Evolutionary conservation across 495 filamentous ascomycete genomes (phyloP), one percentile per base, ranked within the genome.

Genomic region (Aspergillus conjunctus): DNA sequence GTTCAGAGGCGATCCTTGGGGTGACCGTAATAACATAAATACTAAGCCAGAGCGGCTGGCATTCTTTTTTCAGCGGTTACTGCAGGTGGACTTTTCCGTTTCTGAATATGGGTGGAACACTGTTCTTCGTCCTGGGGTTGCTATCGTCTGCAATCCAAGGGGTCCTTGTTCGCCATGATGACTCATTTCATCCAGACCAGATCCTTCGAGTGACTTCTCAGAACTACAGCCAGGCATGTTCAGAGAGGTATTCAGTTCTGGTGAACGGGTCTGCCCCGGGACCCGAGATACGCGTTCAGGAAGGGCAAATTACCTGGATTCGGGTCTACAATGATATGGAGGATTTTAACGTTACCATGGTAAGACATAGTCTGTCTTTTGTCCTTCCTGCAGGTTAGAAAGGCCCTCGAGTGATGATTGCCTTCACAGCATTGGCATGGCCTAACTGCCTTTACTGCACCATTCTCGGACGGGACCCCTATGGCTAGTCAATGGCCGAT

Each of bases 401-500:
- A 10, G 10, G 11, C 43, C 22, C 44, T 7, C 26, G 46, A 15
- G 39, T 33, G 18, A 1, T 15, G 37, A 9, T 41, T 41, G 37
- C 37, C 12, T 17, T 4, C 15, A 17, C 15, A 57, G 55, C 55
- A 58, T 45, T 58, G 55, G 55, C 45, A 50, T 20, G 55, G 55
- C 2, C 45, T 58, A 5, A 58, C 44, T 50, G 55, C 45, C 10
- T 58, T 50, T 18, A 51, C 55, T 21, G 44, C 55, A 26, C 55
- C 55, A n/a, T 58, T 58, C 45, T 58, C 55, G 1, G 55, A 58
- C 18, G 55, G 44, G 21, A 31, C 55, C 30, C 55, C 55, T 4
- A 32, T 45, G 5, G 55, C 55, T 11, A 58, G 55, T 14, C 45
- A 58, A 26, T 58, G 55, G 55, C 55, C 45, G 3, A 58, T 58